Conservation (phyloP, 2,329 filamentous ascomycete genomes). For the Aureobasidium pullulans region DNA sequence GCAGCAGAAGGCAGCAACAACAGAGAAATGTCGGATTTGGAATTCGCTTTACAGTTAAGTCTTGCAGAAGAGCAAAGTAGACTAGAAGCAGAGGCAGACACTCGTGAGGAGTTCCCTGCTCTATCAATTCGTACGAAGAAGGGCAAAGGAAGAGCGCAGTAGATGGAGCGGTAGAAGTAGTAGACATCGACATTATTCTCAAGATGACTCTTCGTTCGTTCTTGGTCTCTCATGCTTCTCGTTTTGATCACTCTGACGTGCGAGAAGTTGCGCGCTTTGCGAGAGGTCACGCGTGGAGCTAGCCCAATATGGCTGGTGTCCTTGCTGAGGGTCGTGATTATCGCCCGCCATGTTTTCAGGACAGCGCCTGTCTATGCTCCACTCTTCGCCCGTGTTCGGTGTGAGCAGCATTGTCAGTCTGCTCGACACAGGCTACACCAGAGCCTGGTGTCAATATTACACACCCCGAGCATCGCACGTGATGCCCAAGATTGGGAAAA, state of each 20-base stretch:
- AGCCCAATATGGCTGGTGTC: neutral
- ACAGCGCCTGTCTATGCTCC: too few species aligned
- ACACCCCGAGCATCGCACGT: too few species aligned
- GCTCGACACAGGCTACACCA: too few species aligned
- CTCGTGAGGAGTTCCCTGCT: slow-evolving; percentile 23
- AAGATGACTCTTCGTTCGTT: neutral
- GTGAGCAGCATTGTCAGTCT: too few species aligned
- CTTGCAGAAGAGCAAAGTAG: slow-evolving; percentile 51
- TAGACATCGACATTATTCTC: neutral
- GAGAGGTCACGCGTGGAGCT: neutral
- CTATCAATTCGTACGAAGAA: slow-evolving; percentile 17
- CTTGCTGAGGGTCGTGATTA: neutral
- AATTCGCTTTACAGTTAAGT: slow-evolving; percentile 56
- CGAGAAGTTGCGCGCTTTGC: neutral
- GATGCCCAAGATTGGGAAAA: too few species aligned
- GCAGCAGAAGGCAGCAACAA: slow-evolving; percentile 32
- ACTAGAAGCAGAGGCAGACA: slow-evolving; percentile 12
- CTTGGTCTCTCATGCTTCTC: neutral
- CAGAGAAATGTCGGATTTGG: slow-evolving; percentile 49
- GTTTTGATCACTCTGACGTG: too few species aligned
- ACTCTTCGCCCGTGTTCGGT: too few species aligned
- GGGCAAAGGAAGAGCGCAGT: neutral
- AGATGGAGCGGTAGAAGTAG: neutral
- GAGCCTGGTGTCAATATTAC: too few species aligned
- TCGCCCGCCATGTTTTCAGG: too few species aligned